Base-by-base conservation (phyloP, 768 basidiomycete species). In the Amanita rubescens region DNA sequence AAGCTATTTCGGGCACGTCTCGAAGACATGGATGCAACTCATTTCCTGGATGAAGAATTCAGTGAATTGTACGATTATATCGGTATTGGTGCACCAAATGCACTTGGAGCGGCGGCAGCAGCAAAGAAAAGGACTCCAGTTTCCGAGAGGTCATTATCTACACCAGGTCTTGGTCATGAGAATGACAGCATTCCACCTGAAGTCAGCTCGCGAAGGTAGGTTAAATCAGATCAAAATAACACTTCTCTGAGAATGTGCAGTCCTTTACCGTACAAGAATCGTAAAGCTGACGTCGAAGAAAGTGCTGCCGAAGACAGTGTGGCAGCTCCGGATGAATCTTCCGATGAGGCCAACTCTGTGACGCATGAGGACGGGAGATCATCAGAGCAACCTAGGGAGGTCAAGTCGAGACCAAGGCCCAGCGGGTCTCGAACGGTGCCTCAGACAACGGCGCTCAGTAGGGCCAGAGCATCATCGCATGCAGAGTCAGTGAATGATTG, bases 21-120 rank as follows among this genome's bases (percentile, higher is more conserved):
- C 19, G 47, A 43, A n/a, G 20, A 38, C 19, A n/a, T 55, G 47
- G 37, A 49, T 33, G 22, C 46, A 30, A 15, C n/a, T 14, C 17
- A 30, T 6, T 44, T 55, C 19, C 6, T 55, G 15, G 47, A 49
- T 43, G 54, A 55, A n/a, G 54, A 55, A n/a, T 32, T 49, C 19
- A 14, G 24, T 15, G 27, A 49, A 17, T 20, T 55, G 27, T 55
- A 55, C 25, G 37, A 22, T 17, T 42, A 48, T 34, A 49, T 55
- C 3, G 54, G 54, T 2, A 35, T 55, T 35, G 54, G 49, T 24
- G 10, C 41, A 14, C 54, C 54, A 9, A 17, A 55, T 11, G 46
- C 48, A 38, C 22, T 14, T n/a, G 11, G 12, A 39, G 24, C 12
- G 10, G 8, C 25, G n/a, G 19, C 38, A 14, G 20, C n/a, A 43